Evolutionary conservation across 1,139 yeast species (phyloP), one percentile per base, ranked within the genome.

Genomic region (Debaryomyces sp.): DNA sequence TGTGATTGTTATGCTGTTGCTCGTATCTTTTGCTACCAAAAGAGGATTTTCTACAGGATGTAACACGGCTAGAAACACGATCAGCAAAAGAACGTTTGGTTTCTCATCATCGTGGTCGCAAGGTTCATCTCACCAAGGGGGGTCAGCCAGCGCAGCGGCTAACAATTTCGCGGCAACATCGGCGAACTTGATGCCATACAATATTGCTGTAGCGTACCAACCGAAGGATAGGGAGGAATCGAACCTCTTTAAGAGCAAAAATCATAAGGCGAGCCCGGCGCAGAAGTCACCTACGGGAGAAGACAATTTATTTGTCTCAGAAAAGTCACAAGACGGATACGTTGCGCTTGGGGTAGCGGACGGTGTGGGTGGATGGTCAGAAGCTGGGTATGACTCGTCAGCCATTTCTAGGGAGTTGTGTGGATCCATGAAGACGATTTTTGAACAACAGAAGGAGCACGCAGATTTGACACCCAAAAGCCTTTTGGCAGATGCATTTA

Each of bases 311-410:
- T 85, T 92, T 56, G 75, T 84, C 33, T 74, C 84, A 6, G 66
- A 71, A 7, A 62, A 70, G 23, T 61, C 64, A 18, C 72, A 71
- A 10, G 76, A 81, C 8, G 77, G 73, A 2, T 76, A 77, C 35
- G 62, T 87, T 1, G 83, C 92, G 0, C 77, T 89, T 7, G 98
- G 97, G 8, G 97, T 94, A 1, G 94, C 97, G 2, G 99, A 94
- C 67, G 99, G 99, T 15, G 98, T 94, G 5, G 98, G 98, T 15
- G 98, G 98, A 1, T 94, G 98, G 97, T 81, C 90, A 2, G 94
- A 89, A 56, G 85, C 89, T 37, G 97, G 97, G 0, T 88, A 85
- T 57, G 97, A 92, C 64, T 89, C 97, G 1, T 81, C 87, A 50
- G 92, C 92, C 7, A 86, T 87, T 41, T 83, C 89, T 12, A 72